Evolutionary conservation across 768 basidiomycete species (phyloP).

Genomic region (Pleurotus salmoneostramineus): DNA sequence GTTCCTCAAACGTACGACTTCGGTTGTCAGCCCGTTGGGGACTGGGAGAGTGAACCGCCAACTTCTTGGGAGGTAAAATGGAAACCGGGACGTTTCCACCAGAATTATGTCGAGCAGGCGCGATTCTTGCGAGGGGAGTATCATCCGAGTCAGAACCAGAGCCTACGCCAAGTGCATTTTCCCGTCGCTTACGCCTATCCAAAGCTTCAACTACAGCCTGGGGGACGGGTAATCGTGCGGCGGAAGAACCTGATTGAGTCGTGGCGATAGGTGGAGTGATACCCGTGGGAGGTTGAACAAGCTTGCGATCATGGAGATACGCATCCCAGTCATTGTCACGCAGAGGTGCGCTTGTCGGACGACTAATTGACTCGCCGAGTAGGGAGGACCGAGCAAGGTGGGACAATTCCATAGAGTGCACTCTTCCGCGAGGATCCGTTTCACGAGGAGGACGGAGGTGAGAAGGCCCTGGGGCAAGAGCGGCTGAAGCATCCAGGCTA

Average conservation of each 20-base stretch:
- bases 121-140: conserved; percentile 28
- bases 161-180: conserved; percentile 54
- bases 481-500: conserved; percentile 58
- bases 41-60: conserved; percentile 34
- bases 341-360: conserved; percentile 73
- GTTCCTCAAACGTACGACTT: conserved; percentile 81
- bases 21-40: conserved; percentile 52
- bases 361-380: conserved; percentile 51
- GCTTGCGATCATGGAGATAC: conserved; percentile 81
- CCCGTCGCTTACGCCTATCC: conserved; percentile 64
- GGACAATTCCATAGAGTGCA: conserved; percentile 72
- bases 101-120: conserved; percentile 22
- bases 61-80: conserved; percentile 44
- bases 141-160: conserved; percentile 38
- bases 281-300: conserved; percentile 80
- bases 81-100: conserved; percentile 34
- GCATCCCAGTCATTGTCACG: conserved; percentile 81
- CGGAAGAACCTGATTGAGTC: conserved; percentile 31
- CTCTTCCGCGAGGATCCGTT: conserved; percentile 61
- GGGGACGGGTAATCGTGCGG: conserved; percentile 52
- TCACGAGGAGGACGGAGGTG: conserved; percentile 72
- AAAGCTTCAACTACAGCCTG: conserved; percentile 76
- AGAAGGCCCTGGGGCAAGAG: conserved; percentile 41
- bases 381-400: conserved; percentile 37
- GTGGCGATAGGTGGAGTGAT: conserved; percentile 75